Conservation (phyloP, 2,329 filamentous ascomycete species). For the Cladophialophora chaetospira region DNA sequence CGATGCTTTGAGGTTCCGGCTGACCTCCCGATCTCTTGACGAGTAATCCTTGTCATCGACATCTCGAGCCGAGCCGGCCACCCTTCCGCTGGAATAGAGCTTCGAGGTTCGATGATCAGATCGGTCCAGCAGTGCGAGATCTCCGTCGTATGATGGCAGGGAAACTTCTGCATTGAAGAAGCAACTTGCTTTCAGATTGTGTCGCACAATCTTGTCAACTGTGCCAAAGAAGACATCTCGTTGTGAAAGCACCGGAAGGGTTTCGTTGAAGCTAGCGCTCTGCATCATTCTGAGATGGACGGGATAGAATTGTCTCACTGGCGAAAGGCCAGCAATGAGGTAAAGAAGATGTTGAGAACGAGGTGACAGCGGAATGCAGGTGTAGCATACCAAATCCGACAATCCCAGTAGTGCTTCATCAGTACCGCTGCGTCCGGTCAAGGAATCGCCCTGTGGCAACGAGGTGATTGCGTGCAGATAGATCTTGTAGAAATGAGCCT, state of each 20-base stretch:
- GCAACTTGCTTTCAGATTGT: constrained; percentile 17
- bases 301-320: constrained; percentile 13
- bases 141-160: constrained; percentile 5
- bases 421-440: constrained; percentile 39
- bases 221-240: constrained; percentile 22
- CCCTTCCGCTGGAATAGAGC: constrained; percentile 11
- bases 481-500: constrained; percentile 33
- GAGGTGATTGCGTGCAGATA: constrained; percentile 44
- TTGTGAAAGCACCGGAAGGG: constrained; percentile 16
- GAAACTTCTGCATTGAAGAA: constrained; percentile 9
- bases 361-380: constrained; percentile 10
- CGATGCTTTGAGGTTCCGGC: neutral
- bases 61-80: neutral
- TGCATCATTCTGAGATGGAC: constrained; percentile 23
- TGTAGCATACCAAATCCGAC: constrained; percentile 17
- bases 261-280: constrained; percentile 12
- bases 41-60: constrained; percentile 11
- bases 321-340: constrained; percentile 15
- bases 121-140: constrained; percentile 15
- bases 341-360: constrained; percentile 8
- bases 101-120: constrained; percentile 15
- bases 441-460: constrained; percentile 38
- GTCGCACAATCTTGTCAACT: constrained; percentile 13
- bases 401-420: constrained; percentile 37
- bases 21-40: constrained; percentile 14